These are phyloP conservation scores for Leccinum barrowsii DNA, from an alignment of 768 basidiomycete species.

Conservation along the genomic window DNA sequence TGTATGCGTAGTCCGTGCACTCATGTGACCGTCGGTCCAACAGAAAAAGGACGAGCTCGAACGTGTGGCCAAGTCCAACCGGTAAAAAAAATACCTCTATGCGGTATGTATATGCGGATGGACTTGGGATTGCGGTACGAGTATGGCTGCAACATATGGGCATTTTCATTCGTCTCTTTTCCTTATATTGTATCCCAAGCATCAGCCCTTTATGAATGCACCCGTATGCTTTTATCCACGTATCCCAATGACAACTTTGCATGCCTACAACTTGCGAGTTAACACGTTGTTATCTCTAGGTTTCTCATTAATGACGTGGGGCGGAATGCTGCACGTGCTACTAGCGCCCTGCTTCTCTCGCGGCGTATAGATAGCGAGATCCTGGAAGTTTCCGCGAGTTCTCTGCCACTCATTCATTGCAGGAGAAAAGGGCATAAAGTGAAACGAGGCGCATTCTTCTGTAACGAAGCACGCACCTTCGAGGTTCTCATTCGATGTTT, in stretches of 20 bases:
- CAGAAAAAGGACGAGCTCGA: conserved; percentile 99
- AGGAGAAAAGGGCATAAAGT: background rate
- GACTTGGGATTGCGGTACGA: conserved; percentile 13
- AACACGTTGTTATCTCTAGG: conserved; percentile 5
- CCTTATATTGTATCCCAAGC: conserved; percentile 11
- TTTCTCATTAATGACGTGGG: background rate
- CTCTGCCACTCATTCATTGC: conserved; percentile 1
- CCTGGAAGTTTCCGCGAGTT: conserved; percentile 15
- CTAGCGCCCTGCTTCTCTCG: background rate
- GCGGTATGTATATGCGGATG: background rate
- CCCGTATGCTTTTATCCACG: conserved; percentile 21
- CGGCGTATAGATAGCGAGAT: background rate
- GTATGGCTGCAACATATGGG: conserved; percentile 25
- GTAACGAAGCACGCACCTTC: background rate
- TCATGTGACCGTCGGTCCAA: background rate
- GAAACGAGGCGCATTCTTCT: background rate
- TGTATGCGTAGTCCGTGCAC: background rate
- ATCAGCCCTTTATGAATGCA: conserved; percentile 23
- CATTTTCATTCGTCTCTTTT: conserved; percentile 8
- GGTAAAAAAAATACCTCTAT: conserved; percentile 56
- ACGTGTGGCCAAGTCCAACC: conserved; percentile 99
- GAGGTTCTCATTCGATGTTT: background rate
- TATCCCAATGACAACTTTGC: conserved; percentile 13
- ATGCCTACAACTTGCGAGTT: conserved; percentile 1
- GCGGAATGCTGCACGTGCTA: background rate